Conservation (phyloP, 306 rosid species). For the Corylus heterophylla region DNA sequence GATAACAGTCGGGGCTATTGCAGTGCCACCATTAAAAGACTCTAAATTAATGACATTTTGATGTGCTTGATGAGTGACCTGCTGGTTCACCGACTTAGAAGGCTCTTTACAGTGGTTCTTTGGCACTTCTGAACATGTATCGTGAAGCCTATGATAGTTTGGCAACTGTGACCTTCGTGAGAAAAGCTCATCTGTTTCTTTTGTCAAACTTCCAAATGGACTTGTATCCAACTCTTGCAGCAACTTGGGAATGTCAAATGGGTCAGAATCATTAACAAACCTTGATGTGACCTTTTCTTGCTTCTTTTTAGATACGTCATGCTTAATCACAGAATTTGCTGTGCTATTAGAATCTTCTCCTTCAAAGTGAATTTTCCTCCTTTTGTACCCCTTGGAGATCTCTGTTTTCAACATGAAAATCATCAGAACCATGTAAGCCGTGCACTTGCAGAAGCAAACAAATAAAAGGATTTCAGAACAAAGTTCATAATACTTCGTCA, state of each 20-base stretch:
- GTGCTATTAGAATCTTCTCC: background rate
- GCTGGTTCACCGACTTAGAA: background rate
- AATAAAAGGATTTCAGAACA: background rate
- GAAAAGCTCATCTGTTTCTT: background rate
- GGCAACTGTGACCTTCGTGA: background rate
- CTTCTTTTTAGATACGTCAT: background rate
- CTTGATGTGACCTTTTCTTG: background rate
- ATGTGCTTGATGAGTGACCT: background rate
- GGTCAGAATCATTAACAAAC: background rate
- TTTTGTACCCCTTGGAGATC: background rate
- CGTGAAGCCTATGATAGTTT: background rate
- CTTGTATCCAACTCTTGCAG: background rate
- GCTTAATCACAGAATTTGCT: background rate
- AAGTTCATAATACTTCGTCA: background rate
- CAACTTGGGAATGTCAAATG: background rate
- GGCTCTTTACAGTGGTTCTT: background rate
- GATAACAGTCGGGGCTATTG: no score
- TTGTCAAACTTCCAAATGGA: slow-evolving; percentile 2
- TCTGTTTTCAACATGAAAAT: background rate
- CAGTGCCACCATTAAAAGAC: no score
- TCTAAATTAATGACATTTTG: background rate
- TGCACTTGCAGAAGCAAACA: background rate
- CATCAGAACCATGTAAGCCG: background rate
- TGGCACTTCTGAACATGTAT: background rate
- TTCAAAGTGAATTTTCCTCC: background rate